Percentiles rank a stretch among this genome's conserved stretches.
phyloP scores from a whole-genome alignment of 768 basidiomycete genomes.

The Leucocoprinus leucothites region DNA sequence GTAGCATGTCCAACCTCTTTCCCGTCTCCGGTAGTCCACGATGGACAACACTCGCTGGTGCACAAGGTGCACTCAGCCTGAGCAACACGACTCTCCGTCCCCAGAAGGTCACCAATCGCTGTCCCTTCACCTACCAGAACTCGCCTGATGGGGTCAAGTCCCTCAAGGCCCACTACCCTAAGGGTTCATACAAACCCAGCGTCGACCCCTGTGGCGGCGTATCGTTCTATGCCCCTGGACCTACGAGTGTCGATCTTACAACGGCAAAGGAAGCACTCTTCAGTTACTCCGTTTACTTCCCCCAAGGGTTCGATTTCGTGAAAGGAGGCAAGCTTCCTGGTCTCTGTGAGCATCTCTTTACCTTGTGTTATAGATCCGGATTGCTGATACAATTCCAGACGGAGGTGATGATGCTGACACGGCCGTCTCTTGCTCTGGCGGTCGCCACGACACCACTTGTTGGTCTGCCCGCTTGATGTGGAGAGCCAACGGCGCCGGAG shows the following conservation, averaged over 20 bases:
- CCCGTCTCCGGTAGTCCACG: slow-evolving; percentile 12
- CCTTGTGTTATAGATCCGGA: not conserved
- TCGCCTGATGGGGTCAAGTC: slow-evolving; percentile 42
- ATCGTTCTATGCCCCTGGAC: slow-evolving; percentile 63
- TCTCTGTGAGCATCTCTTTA: slow-evolving; percentile 40
- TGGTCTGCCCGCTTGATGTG: slow-evolving; percentile 65
- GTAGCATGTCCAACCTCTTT: slow-evolving; percentile 11
- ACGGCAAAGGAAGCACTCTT: slow-evolving; percentile 59
- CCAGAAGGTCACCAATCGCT: slow-evolving; percentile 8
- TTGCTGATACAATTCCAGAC: slow-evolving; percentile 25
- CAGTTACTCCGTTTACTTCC: slow-evolving; percentile 53
- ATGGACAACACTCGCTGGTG: slow-evolving; percentile 17
- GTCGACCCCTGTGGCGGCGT: slow-evolving; percentile 46
- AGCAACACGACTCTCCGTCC: slow-evolving; percentile 14
- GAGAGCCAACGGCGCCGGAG: slow-evolving; percentile 51
- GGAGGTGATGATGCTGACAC: slow-evolving; percentile 44
- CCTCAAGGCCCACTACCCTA: slow-evolving; percentile 43
- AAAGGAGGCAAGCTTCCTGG: slow-evolving; percentile 70
- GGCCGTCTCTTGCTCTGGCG: slow-evolving; percentile 56
- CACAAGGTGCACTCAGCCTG: slow-evolving; percentile 9
- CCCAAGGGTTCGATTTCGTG: slow-evolving; percentile 53
- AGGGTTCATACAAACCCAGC: slow-evolving; percentile 47
- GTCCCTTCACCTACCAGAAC: slow-evolving; percentile 23
- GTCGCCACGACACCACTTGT: slow-evolving; percentile 46
- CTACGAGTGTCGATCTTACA: slow-evolving; percentile 40